Evolutionary conservation across 2,329 filamentous ascomycete genomes (phyloP).

Genomic region (Penicillium rolfsii): DNA sequence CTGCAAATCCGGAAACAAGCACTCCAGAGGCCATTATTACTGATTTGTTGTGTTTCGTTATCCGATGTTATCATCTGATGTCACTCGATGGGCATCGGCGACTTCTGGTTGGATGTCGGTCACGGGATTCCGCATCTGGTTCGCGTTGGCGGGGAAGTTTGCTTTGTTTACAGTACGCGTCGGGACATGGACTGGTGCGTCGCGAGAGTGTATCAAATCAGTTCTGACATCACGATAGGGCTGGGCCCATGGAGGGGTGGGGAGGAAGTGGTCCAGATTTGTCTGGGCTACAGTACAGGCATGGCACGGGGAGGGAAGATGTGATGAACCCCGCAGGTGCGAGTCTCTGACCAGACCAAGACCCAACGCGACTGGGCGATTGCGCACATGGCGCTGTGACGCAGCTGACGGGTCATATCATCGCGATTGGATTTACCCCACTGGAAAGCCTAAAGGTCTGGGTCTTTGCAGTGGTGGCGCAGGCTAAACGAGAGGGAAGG

Average conservation of each 20-base stretch:
- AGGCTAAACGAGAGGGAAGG: slow-evolving; percentile 8
- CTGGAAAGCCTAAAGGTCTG: slow-evolving; percentile 8
- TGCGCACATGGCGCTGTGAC: slow-evolving; percentile 30
- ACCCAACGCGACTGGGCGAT: slow-evolving; percentile 24
- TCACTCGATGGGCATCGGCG: slow-evolving; percentile 1
- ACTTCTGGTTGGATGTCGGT: slow-evolving; percentile 22
- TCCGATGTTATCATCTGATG: slow-evolving; percentile 9
- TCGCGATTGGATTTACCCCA: slow-evolving; percentile 24
- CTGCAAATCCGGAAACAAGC: slow-evolving; percentile 7
- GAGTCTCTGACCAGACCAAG: slow-evolving; percentile 19
- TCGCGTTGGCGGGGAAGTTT: slow-evolving; percentile 24
- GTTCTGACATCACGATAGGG: slow-evolving; percentile 27
- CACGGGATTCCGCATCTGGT: slow-evolving; percentile 32
- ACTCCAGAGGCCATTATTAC: not conserved
- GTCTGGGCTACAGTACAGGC: slow-evolving; percentile 1
- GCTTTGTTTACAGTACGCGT: slow-evolving; percentile 29
- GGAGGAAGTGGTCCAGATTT: slow-evolving; percentile 4
- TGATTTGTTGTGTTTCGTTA: not conserved
- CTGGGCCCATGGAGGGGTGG: not conserved
- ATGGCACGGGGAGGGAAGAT: slow-evolving; percentile 12
- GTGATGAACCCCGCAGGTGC: slow-evolving; percentile 33
- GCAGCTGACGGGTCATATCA: slow-evolving; percentile 31
- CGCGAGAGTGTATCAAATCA: not conserved
- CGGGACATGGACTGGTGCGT: not conserved
- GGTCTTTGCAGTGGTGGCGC: slow-evolving; percentile 17